phyloP scores from a whole-genome alignment of 2,329 filamentous ascomycete species.

The Didymella keratinophila region DNA sequence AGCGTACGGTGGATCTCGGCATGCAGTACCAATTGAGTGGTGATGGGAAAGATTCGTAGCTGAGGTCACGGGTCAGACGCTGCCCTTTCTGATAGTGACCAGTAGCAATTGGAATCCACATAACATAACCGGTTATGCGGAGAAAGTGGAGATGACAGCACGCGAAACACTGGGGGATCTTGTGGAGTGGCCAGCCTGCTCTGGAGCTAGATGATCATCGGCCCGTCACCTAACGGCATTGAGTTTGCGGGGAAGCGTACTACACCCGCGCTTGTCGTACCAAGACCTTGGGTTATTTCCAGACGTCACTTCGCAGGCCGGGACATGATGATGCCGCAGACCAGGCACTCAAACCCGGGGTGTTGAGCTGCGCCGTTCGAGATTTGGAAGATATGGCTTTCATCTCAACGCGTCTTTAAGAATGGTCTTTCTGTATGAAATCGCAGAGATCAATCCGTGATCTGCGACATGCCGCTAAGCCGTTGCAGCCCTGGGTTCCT shows the following conservation, averaged over 20 bases:
- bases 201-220: constrained; percentile 31
- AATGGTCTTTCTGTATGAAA: not conserved
- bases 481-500: constrained; percentile 4
- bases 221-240: constrained; percentile 29
- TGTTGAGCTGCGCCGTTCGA: not conserved
- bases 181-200: constrained; percentile 32
- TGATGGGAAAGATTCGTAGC: constrained; percentile 12
- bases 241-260: constrained; percentile 44
- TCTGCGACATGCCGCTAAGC: not conserved
- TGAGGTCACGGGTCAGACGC: not conserved
- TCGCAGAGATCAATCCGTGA: not conserved
- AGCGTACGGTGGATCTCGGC: constrained; percentile 17
- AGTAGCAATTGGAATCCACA: constrained; percentile 7
- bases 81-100: constrained; percentile 2
- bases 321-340: constrained; percentile 2
- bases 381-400: not conserved
- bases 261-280: constrained; percentile 17
- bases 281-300: constrained; percentile 24
- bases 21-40: constrained; percentile 16
- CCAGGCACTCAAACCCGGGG: not conserved
- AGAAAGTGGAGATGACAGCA: constrained; percentile 36
- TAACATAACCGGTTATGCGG: constrained; percentile 32
- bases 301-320: constrained; percentile 26
- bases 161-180: constrained; percentile 28
- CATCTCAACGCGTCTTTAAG: not conserved